Evolutionary conservation across 352 stramenopile genomes (phyloP), one percentile per base, ranked within the genome.

Genomic region (Peronospora belbahrii): DNA sequence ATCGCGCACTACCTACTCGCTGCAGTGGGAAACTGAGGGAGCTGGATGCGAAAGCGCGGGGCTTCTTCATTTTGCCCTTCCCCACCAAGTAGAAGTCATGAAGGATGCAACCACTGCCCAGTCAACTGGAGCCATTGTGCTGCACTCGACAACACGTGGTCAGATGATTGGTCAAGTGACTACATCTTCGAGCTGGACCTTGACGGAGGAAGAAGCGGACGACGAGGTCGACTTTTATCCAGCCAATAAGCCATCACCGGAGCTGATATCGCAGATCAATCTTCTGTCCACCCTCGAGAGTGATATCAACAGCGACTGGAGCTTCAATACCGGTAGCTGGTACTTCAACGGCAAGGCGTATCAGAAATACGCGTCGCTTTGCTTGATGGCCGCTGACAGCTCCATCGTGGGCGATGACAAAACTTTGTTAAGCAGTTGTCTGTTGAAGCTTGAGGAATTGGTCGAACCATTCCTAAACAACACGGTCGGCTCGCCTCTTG

Each of bases 281-380:
- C 44, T 73, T 28, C 38, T 70, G 32, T 39, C 59, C 30, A 77
- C 54, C 18, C 59, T 85, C 4, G 14, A 76, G 37, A 62, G 31
- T 14, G 78, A 89, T 36, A 85, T 89, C 41, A 57, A 70, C 22
- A 61, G 54, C 15, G 55, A 74, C 3, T 87, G 78, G 78, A 65
- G 42, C 47, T 60, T 50, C 11, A 25, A 51, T 27, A 61, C 65
- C 4, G 70, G 66, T 3, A 86, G 73, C 40, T 87, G 80, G 68
- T 89, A 89, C 60, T 89, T 70, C 48, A 86, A 74, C 32, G 78
- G 78, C 53, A 89, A 89, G 40, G 59, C 63, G 10, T 82, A 78
- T 53, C 78, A 89, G 56, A 89, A 89, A 62, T 87, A 87, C 47
- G 78, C 78, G 8, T 85, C 78, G 18, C 57, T 88, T 14, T 88